Evolutionary conservation across 2,329 filamentous ascomycete species (phyloP).

Genomic region (Hirsutella minnesotensis): DNA sequence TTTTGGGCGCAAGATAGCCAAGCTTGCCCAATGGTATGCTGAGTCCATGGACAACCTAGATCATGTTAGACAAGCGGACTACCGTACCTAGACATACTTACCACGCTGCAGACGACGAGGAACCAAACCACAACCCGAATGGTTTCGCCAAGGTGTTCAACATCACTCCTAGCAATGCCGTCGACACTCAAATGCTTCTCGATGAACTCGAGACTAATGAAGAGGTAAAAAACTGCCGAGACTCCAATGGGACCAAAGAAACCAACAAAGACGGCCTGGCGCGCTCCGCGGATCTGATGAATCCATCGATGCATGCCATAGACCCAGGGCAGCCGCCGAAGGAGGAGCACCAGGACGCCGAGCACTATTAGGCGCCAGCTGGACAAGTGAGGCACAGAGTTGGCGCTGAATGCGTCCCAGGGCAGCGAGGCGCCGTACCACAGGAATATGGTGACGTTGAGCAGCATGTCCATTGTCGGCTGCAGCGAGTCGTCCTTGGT

Average conservation of each 20-base stretch:
- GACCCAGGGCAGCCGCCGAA: constrained; percentile 69
- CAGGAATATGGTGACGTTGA: constrained; percentile 80
- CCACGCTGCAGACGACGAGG: constrained; percentile 68
- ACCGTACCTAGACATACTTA: constrained; percentile 30
- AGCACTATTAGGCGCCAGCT: constrained; percentile 62
- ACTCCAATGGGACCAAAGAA: constrained; percentile 93
- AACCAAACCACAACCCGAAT: constrained; percentile 77
- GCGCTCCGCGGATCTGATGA: constrained; percentile 61
- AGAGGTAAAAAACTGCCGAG: constrained; percentile 82
- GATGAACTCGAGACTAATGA: constrained; percentile 68
- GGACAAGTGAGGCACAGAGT: constrained; percentile 48
- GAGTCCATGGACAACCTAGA: constrained; percentile 60
- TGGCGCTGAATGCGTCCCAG: constrained; percentile 58
- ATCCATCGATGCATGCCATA: constrained; percentile 63
- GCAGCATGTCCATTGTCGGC: constrained; percentile 86
- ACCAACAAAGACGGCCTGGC: constrained; percentile 74
- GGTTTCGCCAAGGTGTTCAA: constrained; percentile 50
- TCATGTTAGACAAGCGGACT: background rate
- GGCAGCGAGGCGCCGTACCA: constrained; percentile 84
- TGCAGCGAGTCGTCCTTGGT: constrained; percentile 88
- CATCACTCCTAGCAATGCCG: constrained; percentile 51
- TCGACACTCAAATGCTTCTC: constrained; percentile 36
- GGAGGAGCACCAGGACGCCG: constrained; percentile 62
- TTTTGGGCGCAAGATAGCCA: constrained; percentile 48
- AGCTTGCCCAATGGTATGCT: constrained; percentile 64